Conservation (phyloP, 352 stramenopile genomes). For the Globisporangium solare region DNA sequence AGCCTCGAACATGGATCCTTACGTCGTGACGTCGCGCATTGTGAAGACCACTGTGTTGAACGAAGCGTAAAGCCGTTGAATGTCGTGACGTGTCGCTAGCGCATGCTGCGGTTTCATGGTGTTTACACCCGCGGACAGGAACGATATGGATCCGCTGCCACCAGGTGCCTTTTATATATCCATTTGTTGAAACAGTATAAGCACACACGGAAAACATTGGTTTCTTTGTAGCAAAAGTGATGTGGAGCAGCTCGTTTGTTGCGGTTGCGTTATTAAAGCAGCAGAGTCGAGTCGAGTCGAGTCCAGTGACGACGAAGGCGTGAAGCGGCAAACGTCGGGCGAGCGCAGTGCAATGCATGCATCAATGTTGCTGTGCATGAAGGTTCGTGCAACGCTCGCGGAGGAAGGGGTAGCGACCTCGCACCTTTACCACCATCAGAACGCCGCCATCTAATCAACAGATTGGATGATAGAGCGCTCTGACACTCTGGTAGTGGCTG, state of each 20-base stretch:
- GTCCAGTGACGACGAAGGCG: no score
- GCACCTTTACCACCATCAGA: background rate
- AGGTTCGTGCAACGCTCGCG: background rate
- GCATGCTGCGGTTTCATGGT: no score
- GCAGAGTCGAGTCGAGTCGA: no score
- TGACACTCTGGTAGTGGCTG: no score
- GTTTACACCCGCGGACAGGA: background rate
- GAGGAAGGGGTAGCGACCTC: background rate
- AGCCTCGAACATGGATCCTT: constrained; percentile 98
- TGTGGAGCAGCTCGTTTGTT: background rate
- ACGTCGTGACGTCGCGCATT: constrained; percentile 96
- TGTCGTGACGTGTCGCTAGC: background rate
- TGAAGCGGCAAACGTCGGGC: no score
- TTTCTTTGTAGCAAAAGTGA: background rate
- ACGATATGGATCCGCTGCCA: background rate
- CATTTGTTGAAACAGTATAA: background rate
- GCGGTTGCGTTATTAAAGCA: background rate
- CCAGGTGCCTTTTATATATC: background rate
- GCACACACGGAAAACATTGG: background rate
- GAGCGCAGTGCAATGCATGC: background rate
- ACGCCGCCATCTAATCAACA: background rate
- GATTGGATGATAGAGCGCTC: background rate
- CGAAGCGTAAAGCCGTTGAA: constrained; percentile 22
- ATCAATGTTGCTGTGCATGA: background rate
- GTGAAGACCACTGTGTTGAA: constrained; percentile 93